Evolutionary conservation across 23 red algal species (phyloP).

Genomic region (Gracilaria domingensis): DNA sequence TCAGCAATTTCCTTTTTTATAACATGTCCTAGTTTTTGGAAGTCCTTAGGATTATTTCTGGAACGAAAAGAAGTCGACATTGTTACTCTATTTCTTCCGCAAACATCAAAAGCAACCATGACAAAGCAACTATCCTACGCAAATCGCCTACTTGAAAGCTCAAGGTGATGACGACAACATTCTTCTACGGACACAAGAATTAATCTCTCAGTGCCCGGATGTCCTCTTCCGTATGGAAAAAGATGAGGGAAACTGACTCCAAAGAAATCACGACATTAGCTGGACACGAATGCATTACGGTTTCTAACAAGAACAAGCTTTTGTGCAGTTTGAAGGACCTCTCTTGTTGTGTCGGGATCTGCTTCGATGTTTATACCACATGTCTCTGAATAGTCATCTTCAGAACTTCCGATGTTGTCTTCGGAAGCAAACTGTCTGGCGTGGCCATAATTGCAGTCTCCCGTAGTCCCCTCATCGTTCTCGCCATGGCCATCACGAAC

Average conservation of each 20-base stretch:
- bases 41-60: no score
- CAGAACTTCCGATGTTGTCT: no score
- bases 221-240: neutral
- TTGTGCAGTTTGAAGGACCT: neutral
- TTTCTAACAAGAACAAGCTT: neutral
- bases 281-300: neutral
- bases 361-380: no score
- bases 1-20: no score
- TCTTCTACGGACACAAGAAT: neutral
- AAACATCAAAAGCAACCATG: neutral
- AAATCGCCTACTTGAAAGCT: neutral
- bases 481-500: no score
- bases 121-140: neutral
- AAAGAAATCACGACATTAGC: neutral
- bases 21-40: no score
- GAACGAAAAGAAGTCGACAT: neutral
- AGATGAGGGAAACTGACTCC: neutral
- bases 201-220: neutral
- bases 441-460: no score
- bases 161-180: neutral
- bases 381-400: no score
- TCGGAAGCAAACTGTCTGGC: no score
- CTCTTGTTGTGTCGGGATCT: no score
- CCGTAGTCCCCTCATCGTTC: no score
- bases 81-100: slow-evolving; percentile 1